A percentile compares a stretch with the other conserved stretches of the same genome.
Conservation (phyloP, 257 asterid genomes). For the Primulina tabacum region DNA sequence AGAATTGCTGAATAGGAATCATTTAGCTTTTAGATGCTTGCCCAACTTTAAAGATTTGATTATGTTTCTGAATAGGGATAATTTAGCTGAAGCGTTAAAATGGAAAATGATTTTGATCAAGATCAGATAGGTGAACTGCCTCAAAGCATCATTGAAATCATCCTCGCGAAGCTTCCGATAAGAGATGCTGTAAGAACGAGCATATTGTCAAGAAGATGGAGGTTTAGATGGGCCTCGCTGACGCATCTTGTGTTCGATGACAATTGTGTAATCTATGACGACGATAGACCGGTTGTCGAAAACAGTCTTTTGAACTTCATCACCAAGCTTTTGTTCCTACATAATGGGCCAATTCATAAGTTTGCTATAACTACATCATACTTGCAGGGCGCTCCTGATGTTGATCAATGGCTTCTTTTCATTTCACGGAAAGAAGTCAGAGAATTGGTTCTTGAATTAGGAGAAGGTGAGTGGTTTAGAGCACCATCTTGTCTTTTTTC, state of each 20-base stretch:
- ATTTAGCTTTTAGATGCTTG: no score
- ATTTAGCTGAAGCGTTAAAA: constrained; percentile 28
- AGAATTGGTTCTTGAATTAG: constrained; percentile 70
- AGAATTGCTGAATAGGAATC: no score
- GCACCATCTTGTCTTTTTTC: constrained; percentile 71
- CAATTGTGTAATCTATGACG: constrained; percentile 34
- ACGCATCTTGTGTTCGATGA: constrained; percentile 70
- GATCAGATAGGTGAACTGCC: constrained; percentile 86
- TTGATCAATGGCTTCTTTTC: constrained; percentile 90
- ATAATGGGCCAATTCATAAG: constrained; percentile 82
- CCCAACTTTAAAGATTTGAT: constrained; percentile 13
- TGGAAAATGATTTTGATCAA: constrained; percentile 41
- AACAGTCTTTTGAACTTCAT: constrained; percentile 51
- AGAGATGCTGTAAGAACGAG: constrained; percentile 77
- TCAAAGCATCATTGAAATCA: constrained; percentile 66
- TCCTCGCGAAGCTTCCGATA: constrained; percentile 69
- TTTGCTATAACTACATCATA: constrained; percentile 51
- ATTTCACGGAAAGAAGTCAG: constrained; percentile 67
- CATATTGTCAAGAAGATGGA: constrained; percentile 66
- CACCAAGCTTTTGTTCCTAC: constrained; percentile 62
- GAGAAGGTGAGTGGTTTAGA: constrained; percentile 76
- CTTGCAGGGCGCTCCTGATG: constrained; percentile 48
- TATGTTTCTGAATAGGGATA: constrained; percentile 17
- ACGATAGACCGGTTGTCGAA: constrained; percentile 41
- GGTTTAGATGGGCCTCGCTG: constrained; percentile 78